phyloP scores from a whole-genome alignment of 208 protist species.

The Trichomonas gallinae region DNA sequence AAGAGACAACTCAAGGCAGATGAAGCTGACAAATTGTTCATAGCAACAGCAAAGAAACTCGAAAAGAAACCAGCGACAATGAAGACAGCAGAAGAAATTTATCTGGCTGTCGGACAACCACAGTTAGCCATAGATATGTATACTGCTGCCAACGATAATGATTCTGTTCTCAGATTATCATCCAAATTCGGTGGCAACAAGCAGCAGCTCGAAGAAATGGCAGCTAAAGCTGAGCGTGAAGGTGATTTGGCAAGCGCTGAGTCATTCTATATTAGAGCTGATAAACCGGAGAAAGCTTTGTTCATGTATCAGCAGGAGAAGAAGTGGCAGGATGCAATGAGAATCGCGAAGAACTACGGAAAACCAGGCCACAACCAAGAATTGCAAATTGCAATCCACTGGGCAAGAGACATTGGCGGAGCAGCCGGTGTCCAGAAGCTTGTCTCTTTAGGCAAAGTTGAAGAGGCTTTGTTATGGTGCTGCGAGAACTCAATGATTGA shows the following conservation, averaged over 20 bases:
- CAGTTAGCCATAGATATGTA: constrained; percentile 7
- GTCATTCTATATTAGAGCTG: not conserved
- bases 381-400: not conserved
- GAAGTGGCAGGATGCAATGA: constrained; percentile 10
- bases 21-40: not conserved
- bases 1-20: not conserved
- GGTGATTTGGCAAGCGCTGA: not conserved
- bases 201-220: not conserved
- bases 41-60: not conserved
- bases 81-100: not conserved
- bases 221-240: not conserved
- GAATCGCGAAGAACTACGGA: not conserved
- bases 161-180: not conserved
- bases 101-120: not conserved
- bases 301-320: constrained; percentile 19
- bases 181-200: not conserved
- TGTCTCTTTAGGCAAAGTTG: not conserved
- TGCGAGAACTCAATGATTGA: not conserved
- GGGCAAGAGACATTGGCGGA: not conserved
- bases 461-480: not conserved
- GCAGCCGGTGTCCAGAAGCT: not conserved
- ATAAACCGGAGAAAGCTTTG: not conserved
- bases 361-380: not conserved
- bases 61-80: not conserved
- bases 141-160: not conserved